Base-by-base conservation (phyloP, 371 early-diverging fungal species). In the Mucor piriformis region DNA sequence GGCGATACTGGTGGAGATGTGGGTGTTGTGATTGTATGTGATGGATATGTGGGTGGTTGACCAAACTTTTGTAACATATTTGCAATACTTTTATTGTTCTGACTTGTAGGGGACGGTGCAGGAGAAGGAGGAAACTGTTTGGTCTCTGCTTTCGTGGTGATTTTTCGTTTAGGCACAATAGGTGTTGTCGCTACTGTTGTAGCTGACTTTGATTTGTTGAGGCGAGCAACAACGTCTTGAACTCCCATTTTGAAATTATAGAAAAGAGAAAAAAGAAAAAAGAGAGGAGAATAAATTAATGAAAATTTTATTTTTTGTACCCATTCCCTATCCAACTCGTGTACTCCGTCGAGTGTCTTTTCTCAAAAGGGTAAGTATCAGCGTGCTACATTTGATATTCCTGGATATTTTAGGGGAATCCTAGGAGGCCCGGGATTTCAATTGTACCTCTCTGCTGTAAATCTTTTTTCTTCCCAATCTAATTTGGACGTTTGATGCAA, bases 161-260 rank as follows among this genome's bases (percentile, higher is more conserved):
- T 42, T 42, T 56, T 59, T 32, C 51, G 60, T 15, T 59, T 47
- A 11, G 53, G 53, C 15, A 44, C 46, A n/a, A 21, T 43, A 11
- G 18, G 23, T 35, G 6, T 49, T 6, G 20, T 50, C 40, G 55
- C 29, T 23, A 49, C 6, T 59, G 50, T 44, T 34, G 33, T 59
- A 21, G 55, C 55, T 34, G 66, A 48, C 35, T 53, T 65, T 20
- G 68, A 53, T 50, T 70, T 66, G 50, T 74, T 77, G 11, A 77
- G 59, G 46, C 68, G 70, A 57, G 74, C 74, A 24, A 74, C 71
- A 21, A 72, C 67, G 40, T 72, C 71, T 57, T 74, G 73, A 32
- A 74, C 74, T 33, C 78, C 73, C 78, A 77, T 74, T 23, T 23
- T 37, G 38, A 43, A 21, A 35, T 29, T 23, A 33, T 25, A 24